Evolutionary conservation across 495 filamentous ascomycete species (phyloP).

Genomic region (Penicillium cinerascens): DNA sequence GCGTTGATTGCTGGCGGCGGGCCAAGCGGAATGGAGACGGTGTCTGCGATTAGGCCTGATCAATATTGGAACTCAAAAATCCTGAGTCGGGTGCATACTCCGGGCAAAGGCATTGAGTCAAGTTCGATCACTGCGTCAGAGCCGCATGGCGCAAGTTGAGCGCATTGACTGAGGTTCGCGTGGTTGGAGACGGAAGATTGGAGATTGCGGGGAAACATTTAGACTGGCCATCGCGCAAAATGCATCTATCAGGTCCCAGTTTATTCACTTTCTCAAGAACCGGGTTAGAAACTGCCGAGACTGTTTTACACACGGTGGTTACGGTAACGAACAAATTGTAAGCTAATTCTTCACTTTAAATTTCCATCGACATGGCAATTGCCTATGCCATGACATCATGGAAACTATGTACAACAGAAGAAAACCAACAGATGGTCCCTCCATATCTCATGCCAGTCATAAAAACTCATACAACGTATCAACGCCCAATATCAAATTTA

Average conservation of each 20-base stretch:
- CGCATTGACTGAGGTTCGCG: neutral
- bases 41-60: slow-evolving; percentile 18
- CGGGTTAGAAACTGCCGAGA: no score
- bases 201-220: neutral
- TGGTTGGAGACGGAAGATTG: neutral
- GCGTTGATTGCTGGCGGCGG: slow-evolving; percentile 27
- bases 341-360: neutral
- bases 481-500: neutral
- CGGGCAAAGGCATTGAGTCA: slow-evolving; percentile 18
- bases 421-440: neutral
- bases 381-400: neutral
- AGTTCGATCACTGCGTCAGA: neutral
- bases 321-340: no score
- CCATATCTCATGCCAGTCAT: neutral
- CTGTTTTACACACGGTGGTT: no score
- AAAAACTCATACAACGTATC: neutral
- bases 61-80: neutral
- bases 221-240: slow-evolving; percentile 4
- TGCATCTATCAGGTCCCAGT: neutral
- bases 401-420: neutral
- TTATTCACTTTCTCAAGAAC: no score
- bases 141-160: neutral
- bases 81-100: slow-evolving; percentile 1
- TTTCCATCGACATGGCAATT: neutral
- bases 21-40: slow-evolving; percentile 35